These are phyloP conservation scores for Ophiostoma ulmi DNA, from an alignment of 2,329 filamentous ascomycete species.

Conservation along the genomic window DNA sequence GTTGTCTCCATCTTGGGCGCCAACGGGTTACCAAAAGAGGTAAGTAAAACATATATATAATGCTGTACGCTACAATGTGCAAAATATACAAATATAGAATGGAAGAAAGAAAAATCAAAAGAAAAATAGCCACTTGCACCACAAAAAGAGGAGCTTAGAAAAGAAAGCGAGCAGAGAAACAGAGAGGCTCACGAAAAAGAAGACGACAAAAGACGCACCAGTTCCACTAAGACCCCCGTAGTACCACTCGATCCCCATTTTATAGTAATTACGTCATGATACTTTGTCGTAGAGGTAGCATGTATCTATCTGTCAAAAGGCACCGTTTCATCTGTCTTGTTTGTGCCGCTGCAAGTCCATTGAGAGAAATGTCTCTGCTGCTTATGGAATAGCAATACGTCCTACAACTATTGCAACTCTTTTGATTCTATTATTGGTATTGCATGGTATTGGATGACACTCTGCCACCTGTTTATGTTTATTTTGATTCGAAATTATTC, in stretches of 20 bases:
- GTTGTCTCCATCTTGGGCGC: slow-evolving; percentile 7
- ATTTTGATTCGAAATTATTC: background rate
- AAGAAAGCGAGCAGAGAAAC: no score
- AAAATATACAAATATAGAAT: no score
- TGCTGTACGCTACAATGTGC: background rate
- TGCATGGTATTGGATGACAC: background rate
- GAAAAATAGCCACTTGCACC: background rate
- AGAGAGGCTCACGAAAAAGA: background rate
- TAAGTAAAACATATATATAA: background rate
- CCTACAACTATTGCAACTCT: background rate
- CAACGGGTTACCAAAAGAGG: background rate
- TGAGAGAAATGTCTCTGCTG: background rate
- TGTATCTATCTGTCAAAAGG: background rate
- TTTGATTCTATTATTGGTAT: background rate
- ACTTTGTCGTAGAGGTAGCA: background rate
- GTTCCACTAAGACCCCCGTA: background rate
- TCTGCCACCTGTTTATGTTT: background rate
- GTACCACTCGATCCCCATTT: background rate
- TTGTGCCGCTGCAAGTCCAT: background rate
- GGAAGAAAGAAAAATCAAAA: background rate
- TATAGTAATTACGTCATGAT: slow-evolving; percentile 10
- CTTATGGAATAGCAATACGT: background rate
- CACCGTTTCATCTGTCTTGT: background rate
- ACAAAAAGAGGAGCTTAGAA: background rate
- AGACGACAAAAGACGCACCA: background rate